phyloP scores from a whole-genome alignment of 768 basidiomycete genomes.

The Candolleomyces aberdarensis region DNA sequence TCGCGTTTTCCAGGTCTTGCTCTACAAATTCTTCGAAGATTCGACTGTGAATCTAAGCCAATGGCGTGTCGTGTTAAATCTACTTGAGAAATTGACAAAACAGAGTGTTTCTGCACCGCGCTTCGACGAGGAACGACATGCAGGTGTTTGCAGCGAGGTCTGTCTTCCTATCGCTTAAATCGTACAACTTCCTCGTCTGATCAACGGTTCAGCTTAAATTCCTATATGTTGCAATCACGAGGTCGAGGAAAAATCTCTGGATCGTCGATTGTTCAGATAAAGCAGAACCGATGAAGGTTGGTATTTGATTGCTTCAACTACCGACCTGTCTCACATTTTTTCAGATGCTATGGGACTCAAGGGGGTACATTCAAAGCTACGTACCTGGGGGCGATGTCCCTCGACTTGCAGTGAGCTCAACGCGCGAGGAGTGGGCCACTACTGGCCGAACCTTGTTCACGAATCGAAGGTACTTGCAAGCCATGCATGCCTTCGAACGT shows the following conservation, averaged over 20 bases:
- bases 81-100: constrained; percentile 17
- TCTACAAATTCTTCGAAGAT: constrained; percentile 75
- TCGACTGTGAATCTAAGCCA: constrained; percentile 47
- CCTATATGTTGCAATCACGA: constrained; percentile 68
- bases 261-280: constrained; percentile 60
- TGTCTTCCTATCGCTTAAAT: neutral
- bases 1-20: constrained; percentile 46
- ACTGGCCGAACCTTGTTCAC: constrained; percentile 33
- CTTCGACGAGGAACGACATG: constrained; percentile 50
- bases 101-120: constrained; percentile 31
- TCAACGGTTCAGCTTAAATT: constrained; percentile 48
- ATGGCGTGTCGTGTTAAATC: constrained; percentile 60
- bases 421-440: constrained; percentile 35
- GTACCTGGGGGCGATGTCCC: constrained; percentile 48
- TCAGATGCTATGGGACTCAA: constrained; percentile 51
- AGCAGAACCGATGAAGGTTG: constrained; percentile 55
- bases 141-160: constrained; percentile 58
- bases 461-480: constrained; percentile 47
- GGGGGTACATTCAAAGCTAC: constrained; percentile 44
- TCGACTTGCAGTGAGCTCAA: constrained; percentile 52
- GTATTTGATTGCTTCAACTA: constrained; percentile 9
- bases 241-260: constrained; percentile 70
- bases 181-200: neutral
- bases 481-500: constrained; percentile 34
- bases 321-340: neutral